Evolutionary conservation across 139 green algal genomes (phyloP).

Genomic region (Eudorina sp.): DNA sequence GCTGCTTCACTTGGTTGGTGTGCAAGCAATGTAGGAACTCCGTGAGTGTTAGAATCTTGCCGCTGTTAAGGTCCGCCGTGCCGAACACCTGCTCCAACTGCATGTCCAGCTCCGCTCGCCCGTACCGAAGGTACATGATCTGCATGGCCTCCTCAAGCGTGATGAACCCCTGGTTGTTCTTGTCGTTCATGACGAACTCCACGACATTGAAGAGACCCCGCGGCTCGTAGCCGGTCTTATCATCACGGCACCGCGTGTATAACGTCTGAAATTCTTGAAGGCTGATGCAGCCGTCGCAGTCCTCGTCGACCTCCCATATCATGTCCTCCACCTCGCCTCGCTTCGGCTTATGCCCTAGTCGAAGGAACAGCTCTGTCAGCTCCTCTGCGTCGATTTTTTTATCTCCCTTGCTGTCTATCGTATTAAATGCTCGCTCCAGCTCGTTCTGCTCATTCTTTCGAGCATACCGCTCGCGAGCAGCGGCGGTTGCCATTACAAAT

Average conservation of each 20-base stretch:
- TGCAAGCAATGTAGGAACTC: constrained; percentile 92
- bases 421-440: constrained; percentile 83
- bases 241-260: constrained; percentile 84
- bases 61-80: constrained; percentile 89
- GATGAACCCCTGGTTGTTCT: constrained; percentile 77
- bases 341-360: constrained; percentile 82
- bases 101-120: constrained; percentile 77
- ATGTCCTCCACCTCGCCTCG: constrained; percentile 92
- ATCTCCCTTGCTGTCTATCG: constrained; percentile 87
- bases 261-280: constrained; percentile 91
- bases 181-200: constrained; percentile 96
- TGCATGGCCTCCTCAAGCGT: constrained; percentile 83
- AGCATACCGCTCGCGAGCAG: constrained; percentile 82
- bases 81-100: constrained; percentile 95
- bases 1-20: constrained; percentile 78
- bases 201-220: constrained; percentile 94
- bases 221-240: constrained; percentile 89
- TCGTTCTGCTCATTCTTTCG: constrained; percentile 89
- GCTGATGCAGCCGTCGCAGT: constrained; percentile 85
- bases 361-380: constrained; percentile 79
- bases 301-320: constrained; percentile 99
- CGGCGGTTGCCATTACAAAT: constrained; percentile 61
- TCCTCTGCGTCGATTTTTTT: constrained; percentile 89
- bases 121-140: constrained; percentile 93
- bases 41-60: constrained; percentile 89